Base-by-base conservation (phyloP, 306 rosid genomes). In the Prunus mongolica region DNA sequence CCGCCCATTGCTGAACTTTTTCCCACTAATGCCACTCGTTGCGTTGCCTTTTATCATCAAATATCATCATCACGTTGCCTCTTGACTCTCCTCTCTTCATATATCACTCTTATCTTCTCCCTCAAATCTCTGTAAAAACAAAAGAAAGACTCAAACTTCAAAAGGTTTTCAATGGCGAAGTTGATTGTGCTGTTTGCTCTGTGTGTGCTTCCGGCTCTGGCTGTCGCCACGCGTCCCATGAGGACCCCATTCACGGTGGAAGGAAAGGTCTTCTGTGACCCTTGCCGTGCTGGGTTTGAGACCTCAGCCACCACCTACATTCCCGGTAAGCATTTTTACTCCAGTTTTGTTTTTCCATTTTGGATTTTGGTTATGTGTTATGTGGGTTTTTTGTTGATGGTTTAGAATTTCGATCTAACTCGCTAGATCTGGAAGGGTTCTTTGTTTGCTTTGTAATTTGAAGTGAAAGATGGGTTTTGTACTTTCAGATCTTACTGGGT, bases 201-300 rank as follows among this genome's bases (percentile, higher is more conserved):
- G 20, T 83, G 87, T 54, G 76, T 87, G 20, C 81, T 95, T 55
- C 93, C 97, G n/a, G 93, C 99, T 7, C 78, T 92, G 82, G 96
- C 89, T 57, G 25, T 51, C 10, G 99, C 89, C 22, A 83, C 76
- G 25, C 96, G 97, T 44, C 92, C 88, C 0, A 70, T 80, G 8
- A 86, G 78, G 75, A 73, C 50, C 32, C 98, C 96, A 2, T 84
- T 88, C 65, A 12, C 50, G 10, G 88, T 96, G 14, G 73, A 85
- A 57, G 99, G 98, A 15, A 81, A 62, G 20, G 93, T 96, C 25
- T 89, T 25, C 89, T 96, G 99, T 64, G 99, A 96, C 78, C 60
- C 54, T 38, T 96, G 99, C 86, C 93, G 88, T 25, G 92, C 92
- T 76, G 96, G 96, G 67, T 96, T 83, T 66, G 99, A 96, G 76